phyloP scores from a whole-genome alignment of 805 yeast species.

The Alloascoidea hylecoeti region DNA sequence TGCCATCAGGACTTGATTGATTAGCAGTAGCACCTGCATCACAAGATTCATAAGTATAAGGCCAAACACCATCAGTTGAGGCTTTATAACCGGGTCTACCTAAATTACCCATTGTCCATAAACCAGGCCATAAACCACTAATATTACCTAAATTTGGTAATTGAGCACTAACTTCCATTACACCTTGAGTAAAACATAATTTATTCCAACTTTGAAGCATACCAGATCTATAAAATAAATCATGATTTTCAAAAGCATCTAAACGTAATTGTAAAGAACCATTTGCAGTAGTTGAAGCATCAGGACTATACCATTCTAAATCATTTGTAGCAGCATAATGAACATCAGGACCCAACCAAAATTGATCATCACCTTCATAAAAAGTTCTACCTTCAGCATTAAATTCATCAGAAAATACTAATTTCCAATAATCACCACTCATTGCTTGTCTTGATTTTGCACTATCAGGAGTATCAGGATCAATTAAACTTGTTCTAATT shows the following conservation, averaged over 20 bases:
- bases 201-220: slow-evolving; percentile 91
- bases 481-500: slow-evolving; percentile 46
- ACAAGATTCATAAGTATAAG: slow-evolving; percentile 74
- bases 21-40: slow-evolving; percentile 94
- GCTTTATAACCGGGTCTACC: slow-evolving; percentile 88
- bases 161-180: slow-evolving; percentile 58
- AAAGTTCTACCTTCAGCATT: slow-evolving; percentile 83
- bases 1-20: slow-evolving; percentile 83
- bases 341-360: slow-evolving; percentile 74
- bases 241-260: slow-evolving; percentile 76
- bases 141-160: slow-evolving; percentile 70
- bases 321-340: slow-evolving; percentile 82
- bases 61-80: slow-evolving; percentile 90
- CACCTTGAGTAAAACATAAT: slow-evolving; percentile 79
- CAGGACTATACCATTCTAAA: slow-evolving; percentile 93
- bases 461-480: slow-evolving; percentile 53
- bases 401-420: slow-evolving; percentile 88
- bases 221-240: slow-evolving; percentile 73
- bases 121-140: slow-evolving; percentile 91
- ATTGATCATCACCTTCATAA: slow-evolving; percentile 84
- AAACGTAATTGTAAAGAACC: slow-evolving; percentile 57
- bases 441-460: slow-evolving; percentile 35
- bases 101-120: slow-evolving; percentile 89
- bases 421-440: slow-evolving; percentile 55
- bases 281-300: slow-evolving; percentile 63